Evolutionary conservation across 306 rosid genomes (phyloP).

Genomic region (Prunus dulcis): DNA sequence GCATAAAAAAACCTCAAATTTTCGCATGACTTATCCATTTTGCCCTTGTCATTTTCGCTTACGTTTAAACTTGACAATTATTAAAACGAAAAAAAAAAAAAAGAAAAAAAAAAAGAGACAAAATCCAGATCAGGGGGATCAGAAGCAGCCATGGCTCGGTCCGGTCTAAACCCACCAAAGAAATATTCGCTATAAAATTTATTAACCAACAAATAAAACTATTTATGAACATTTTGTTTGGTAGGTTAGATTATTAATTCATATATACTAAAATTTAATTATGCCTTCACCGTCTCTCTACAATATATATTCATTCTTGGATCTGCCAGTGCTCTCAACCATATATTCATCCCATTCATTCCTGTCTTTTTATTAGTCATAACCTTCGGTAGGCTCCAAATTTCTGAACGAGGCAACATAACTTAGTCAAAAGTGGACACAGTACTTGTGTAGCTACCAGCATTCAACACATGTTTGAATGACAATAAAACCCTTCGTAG

Average conservation of each 20-base stretch:
- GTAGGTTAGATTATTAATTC: slow-evolving; percentile 5
- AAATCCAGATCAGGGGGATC: neutral
- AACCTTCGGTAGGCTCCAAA: neutral
- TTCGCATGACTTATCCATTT: too few species aligned
- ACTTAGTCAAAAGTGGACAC: too few species aligned
- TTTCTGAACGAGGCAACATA: too few species aligned
- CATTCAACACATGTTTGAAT: neutral
- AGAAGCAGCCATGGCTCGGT: neutral
- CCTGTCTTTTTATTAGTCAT: neutral
- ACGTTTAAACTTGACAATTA: too few species aligned
- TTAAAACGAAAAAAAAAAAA: too few species aligned
- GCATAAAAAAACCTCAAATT: too few species aligned
- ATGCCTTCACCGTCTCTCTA: neutral
- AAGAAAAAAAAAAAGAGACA: neutral
- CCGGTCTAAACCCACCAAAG: neutral
- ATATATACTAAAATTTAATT: neutral
- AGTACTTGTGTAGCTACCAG: too few species aligned
- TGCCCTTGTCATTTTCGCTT: too few species aligned
- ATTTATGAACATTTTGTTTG: slow-evolving; percentile 12
- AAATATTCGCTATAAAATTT: neutral
- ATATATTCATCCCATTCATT: neutral
- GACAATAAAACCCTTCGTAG: neutral
- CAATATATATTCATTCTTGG: too few species aligned
- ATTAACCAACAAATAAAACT: neutral
- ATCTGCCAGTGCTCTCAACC: neutral